Evolutionary conservation across 352 stramenopile genomes (phyloP), one percentile per base, ranked within the genome.

Genomic region (Thalassiosira mediterranea): DNA sequence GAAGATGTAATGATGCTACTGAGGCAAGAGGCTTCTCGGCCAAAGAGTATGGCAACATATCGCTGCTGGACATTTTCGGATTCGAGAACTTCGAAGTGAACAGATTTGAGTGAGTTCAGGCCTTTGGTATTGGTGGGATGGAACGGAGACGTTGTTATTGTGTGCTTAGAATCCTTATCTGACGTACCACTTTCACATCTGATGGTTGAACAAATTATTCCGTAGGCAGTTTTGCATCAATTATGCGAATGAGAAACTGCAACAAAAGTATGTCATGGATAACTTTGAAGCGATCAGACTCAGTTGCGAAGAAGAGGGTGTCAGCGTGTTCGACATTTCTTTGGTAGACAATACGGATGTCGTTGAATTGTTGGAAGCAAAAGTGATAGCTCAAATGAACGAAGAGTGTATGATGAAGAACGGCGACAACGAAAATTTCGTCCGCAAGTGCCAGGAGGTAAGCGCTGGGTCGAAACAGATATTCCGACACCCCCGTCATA

Each of bases 51-150:
- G 83, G 82, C 26, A 97, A 96, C 60, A 97, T 98, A 72, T 96
- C 95, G 28, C 90, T 98, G 26, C 81, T 98, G 17, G 96, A 98
- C 91, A 98, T 98, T 77, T 98, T 98, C 81, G 96, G 96, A 15
- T 98, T 98, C 73, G 96, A 98, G 79, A 96, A 93, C 3, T 98
- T 98, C 72, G 90, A 96, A 58, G 84, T 93, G 40, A 98, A 98
- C 73, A 94, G 90, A 21, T 97, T 97, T 86, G 96, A 98, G 78
- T 95, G 53, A 28, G 11, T 65, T n/a, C n/a, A n/a, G n/a, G n/a
- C n/a, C n/a, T n/a, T n/a, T n/a, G n/a, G n/a, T n/a, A n/a, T n/a
- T n/a, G n/a, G n/a, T n/a, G n/a, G n/a, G n/a, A n/a, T n/a, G n/a
- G n/a, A n/a, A n/a, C n/a, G n/a, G n/a, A n/a, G n/a, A n/a, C n/a